These are phyloP conservation scores for Globisporangium uncinulatum DNA, from an alignment of 352 stramenopile genomes.

Conservation along the genomic window DNA sequence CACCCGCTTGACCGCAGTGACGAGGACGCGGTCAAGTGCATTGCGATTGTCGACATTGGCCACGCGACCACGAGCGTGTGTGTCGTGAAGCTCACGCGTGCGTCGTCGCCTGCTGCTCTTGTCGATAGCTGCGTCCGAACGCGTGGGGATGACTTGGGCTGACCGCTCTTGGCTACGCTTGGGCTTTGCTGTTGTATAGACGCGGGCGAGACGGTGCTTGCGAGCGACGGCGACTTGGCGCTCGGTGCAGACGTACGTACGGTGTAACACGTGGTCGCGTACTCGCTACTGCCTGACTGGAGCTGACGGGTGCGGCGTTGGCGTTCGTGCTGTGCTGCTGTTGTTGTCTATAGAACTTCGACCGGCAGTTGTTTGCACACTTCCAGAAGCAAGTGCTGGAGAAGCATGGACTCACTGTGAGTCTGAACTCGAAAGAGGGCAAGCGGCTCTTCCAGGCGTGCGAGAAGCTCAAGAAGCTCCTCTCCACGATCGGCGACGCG, in stretches of 20 bases:
- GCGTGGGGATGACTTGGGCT: background rate
- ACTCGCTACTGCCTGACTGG: background rate
- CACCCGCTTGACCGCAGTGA: slow-evolving; percentile 47
- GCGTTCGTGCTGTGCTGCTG: background rate
- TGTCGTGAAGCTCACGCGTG: slow-evolving; percentile 61
- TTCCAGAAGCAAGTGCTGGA: slow-evolving; percentile 63
- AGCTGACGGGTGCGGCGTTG: background rate
- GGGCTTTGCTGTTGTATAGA: slow-evolving; percentile 10
- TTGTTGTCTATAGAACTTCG: slow-evolving; percentile 37
- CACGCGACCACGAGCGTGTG: slow-evolving; percentile 70
- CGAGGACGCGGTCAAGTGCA: slow-evolving; percentile 35
- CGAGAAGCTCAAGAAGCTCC: slow-evolving; percentile 86
- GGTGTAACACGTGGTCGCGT: background rate
- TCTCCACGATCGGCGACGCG: slow-evolving; percentile 82
- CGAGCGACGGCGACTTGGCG: slow-evolving; percentile 42
- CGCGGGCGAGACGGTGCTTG: slow-evolving; percentile 46
- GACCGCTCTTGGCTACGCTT: background rate
- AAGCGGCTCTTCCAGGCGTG: slow-evolving; percentile 85
- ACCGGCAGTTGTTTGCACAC: slow-evolving; percentile 72
- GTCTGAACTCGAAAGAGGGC: slow-evolving; percentile 67
- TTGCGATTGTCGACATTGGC: slow-evolving; percentile 88
- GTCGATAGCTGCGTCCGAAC: background rate
- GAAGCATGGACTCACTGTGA: slow-evolving; percentile 47
- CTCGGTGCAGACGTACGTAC: slow-evolving; percentile 50
- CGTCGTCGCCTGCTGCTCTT: background rate